A percentile compares a stretch with the other conserved stretches of the same genome.
phyloP scores from a whole-genome alignment of 257 asterid genomes.

The Fraxinus anomala region DNA sequence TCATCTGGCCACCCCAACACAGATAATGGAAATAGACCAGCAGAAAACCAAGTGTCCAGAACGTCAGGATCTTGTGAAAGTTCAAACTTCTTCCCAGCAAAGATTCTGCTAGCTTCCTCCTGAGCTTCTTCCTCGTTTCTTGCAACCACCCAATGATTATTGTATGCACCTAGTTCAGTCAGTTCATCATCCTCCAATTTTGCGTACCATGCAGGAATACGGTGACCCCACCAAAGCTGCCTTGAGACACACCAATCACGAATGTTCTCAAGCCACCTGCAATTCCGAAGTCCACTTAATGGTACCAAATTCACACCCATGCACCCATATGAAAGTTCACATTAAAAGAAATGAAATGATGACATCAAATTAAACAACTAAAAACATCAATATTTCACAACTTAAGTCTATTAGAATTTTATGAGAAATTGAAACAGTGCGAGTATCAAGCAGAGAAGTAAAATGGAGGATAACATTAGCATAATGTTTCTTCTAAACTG shows the following conservation, averaged over 20 bases:
- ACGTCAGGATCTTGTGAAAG: conserved; percentile 88
- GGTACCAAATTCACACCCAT: conserved; percentile 7
- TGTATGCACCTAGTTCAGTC: conserved; percentile 67
- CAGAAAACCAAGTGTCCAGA: conserved; percentile 95
- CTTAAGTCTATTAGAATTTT: conserved; percentile 1
- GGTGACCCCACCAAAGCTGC: conserved; percentile 99
- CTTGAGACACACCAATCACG: conserved; percentile 99
- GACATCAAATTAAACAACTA: conserved; percentile 11
- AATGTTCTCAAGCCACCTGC: conserved; percentile 97
- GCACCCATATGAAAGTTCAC: neutral
- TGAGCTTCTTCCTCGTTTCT: conserved; percentile 71
- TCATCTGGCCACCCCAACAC: conserved; percentile 96
- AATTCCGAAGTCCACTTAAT: conserved; percentile 23
- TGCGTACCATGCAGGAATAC: conserved; percentile 92
- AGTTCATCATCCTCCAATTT: conserved; percentile 65
- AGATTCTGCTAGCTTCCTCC: conserved; percentile 57
- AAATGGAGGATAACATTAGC: neutral
- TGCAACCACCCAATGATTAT: conserved; percentile 83
- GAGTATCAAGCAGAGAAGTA: neutral
- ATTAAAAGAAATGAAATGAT: conserved; percentile 5
- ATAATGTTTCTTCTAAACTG: neutral
- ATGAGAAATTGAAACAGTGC: neutral
- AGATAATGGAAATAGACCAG: conserved; percentile 88
- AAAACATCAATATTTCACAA: neutral
- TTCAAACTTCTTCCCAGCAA: conserved; percentile 64